Evolutionary conservation across 306 rosid species (phyloP).

Genomic region (Cucurbita pepo): DNA sequence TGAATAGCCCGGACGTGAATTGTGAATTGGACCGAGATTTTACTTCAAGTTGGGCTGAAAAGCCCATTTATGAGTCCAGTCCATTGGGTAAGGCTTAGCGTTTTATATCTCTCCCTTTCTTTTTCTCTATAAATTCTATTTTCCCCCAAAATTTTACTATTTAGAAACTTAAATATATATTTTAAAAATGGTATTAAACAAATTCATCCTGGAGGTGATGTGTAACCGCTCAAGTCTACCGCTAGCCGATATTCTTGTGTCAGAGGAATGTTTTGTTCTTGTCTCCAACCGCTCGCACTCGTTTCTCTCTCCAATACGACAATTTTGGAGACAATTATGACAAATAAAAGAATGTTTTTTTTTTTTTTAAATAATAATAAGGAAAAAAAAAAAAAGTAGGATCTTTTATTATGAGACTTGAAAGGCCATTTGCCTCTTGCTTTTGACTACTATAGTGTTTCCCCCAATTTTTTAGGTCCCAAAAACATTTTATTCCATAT

Average conservation of each 20-base stretch:
- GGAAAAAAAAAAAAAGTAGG: neutral
- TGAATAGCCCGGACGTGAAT: neutral
- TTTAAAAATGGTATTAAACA: no score
- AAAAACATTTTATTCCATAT: neutral
- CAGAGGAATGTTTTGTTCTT: no score
- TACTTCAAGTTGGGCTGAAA: neutral
- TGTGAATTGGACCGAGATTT: neutral
- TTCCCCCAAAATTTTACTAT: no score
- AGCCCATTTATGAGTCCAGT: neutral
- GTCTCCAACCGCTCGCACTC: no score
- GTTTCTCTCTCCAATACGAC: no score
- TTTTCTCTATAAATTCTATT: no score
- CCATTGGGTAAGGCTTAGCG: neutral
- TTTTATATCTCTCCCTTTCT: neutral
- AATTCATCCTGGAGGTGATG: no score
- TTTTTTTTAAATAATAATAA: neutral
- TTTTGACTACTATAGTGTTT: slow-evolving; percentile 1
- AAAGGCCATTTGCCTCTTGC: neutral
- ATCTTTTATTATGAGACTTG: neutral
- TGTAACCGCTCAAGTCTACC: no score
- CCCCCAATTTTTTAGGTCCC: neutral
- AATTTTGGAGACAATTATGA: neutral
- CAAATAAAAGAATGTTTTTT: neutral
- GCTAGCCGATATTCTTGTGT: no score
- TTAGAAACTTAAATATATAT: no score